Evolutionary conservation across 768 basidiomycete species (phyloP), one percentile per base, ranked within the genome.

Genomic region (Termitomyces titanicus): DNA sequence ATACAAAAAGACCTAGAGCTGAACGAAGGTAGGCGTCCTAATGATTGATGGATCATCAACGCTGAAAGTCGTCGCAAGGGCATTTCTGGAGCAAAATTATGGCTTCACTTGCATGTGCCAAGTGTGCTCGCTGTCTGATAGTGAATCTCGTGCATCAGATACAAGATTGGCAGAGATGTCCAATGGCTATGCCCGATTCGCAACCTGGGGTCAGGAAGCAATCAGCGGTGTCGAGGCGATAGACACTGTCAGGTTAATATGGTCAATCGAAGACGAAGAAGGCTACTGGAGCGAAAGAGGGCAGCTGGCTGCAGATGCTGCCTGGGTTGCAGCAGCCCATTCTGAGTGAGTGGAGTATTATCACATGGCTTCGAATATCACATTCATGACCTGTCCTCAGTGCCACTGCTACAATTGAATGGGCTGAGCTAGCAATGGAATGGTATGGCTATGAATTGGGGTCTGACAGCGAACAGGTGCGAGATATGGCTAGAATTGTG

Each of bases 211-310:
- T 3, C 62, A 64, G 13, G 62, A 70, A 5, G 51, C 56, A 5
- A 77, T 86, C 20, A 71, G 66, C 37, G 84, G 83, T 6, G 53
- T 48, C 2, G 74, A 85, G 52, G 84, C 84, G 3, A 73, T 82
- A 56, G 66, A 70, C 12, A 61, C 74, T 4, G 79, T 77, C 33
- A 70, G 73, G 50, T 63, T 72, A 50, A 85, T 86, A 22, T 88
- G 85, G 85, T 57, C 68, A 10, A 53, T 84, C 7, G 85, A 79
- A 31, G 79, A 82, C 34, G 74, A 79, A 59, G 86, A 88, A 68
- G 83, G 82, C 0, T 87, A 88, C 61, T 79, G 75, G 75, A 85
- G 84, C 62, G 85, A 84, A 68, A 72, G 85, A 37, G 86, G 85
- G 10, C 71, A 76, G 58, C 70, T 87, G 3, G 84, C 85, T 7